Evolutionary conservation across 1,284 basidiomycete species (phyloP), one percentile per base, ranked within the genome.

Genomic region (Entoloma clypeatum): DNA sequence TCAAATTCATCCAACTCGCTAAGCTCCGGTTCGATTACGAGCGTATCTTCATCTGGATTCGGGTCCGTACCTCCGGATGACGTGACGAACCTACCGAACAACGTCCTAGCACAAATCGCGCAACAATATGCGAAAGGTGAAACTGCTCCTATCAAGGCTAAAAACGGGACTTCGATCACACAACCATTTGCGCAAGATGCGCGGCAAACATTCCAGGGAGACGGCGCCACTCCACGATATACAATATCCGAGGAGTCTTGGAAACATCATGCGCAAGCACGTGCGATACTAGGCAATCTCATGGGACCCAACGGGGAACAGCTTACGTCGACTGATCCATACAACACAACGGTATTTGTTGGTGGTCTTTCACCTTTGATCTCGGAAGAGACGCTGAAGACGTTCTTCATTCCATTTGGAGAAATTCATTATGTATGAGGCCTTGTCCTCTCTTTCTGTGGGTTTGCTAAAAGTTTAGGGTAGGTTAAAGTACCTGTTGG

Each of bases 401-500:
- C 85, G 2, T 92, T 93, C 64, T 94, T 94, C 61, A 75, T 79
- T 17, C 89, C 89, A 13, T 94, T 93, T 57, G 91, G 91, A 34
- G 88, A 91, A 49, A 93, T 94, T 43, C 89, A 92, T 55, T 94
- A 94, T 58, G 92, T 89, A 59, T 49, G 76, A 62, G 14, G 36
- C 52, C 22, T 39, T 39, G 45, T 24, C 41, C 36, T 27, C 7
- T 37, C 34, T 7, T 11, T 25, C 8, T 6, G 34, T 35, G 21
- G n/a, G 19, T 44, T 28, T 33, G 45, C 40, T 40, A 28, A 27
- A 21, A 39, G 38, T 28, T 25, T 31, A 32, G 43, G 47, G 22
- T 51, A 90, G 86, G 90, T 95, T 59, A 96, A 96, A 66, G 92
- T 96, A 5, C 93, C 93, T 2, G 86, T 91, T 18, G 92, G 91